These are phyloP conservation scores for Nothopassalora personata DNA, from an alignment of 2,329 filamentous ascomycete genomes.

Conservation along the genomic window DNA sequence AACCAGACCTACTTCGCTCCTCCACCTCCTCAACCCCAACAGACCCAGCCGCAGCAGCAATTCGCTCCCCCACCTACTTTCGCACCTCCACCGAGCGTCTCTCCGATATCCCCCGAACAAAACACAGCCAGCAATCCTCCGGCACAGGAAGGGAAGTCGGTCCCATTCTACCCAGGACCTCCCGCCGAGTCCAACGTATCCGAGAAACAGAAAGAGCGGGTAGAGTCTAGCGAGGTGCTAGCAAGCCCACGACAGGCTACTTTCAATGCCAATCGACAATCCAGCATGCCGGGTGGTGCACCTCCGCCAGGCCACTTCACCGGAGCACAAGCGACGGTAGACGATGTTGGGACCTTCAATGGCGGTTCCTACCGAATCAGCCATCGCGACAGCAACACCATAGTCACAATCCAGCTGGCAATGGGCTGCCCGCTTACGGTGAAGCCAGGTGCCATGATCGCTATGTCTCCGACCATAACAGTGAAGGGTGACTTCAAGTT, in stretches of 20 bases:
- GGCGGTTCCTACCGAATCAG: conserved; percentile 91
- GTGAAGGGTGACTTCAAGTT: conserved; percentile 81
- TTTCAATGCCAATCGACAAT: conserved; percentile 29
- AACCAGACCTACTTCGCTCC: conserved; percentile 25
- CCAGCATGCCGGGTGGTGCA: conserved; percentile 34
- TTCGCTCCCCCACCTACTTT: conserved; percentile 28
- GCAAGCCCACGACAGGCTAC: conserved; percentile 20
- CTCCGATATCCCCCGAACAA: conserved; percentile 29
- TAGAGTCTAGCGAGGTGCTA: conserved; percentile 13
- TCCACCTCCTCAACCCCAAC: conserved; percentile 23
- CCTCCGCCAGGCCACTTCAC: conserved; percentile 54
- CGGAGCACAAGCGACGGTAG: conserved; percentile 56
- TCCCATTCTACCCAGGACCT: conserved; percentile 35
- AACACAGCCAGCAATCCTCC: conserved; percentile 16
- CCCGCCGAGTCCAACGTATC: conserved; percentile 31
- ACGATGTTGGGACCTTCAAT: conserved; percentile 95
- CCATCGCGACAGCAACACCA: conserved; percentile 84
- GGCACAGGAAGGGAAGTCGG: conserved; percentile 23
- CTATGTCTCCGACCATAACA: conserved; percentile 84
- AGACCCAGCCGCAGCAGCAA: conserved; percentile 21
- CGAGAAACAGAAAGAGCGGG: conserved; percentile 28
- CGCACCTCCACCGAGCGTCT: conserved; percentile 21
- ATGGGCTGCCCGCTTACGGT: conserved; percentile 77
- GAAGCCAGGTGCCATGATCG: conserved; percentile 86
- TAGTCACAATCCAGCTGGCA: conserved; percentile 82